Conservation (phyloP, 202 grass and related monocot genomes). For the Carex arenaria region DNA sequence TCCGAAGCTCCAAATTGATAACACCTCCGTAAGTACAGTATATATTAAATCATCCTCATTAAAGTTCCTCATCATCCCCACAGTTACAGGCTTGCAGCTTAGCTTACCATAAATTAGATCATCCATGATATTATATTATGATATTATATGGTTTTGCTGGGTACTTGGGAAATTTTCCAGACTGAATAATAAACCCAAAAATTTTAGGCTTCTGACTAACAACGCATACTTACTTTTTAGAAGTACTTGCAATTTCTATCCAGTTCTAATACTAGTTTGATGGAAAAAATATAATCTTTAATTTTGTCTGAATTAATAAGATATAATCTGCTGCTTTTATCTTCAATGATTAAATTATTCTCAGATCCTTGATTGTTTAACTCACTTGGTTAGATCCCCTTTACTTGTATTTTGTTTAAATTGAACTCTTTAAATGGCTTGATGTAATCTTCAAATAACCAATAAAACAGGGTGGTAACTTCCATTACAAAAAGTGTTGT, state of each 20-base stretch:
- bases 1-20: constrained; percentile 43
- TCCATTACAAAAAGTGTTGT: background rate
- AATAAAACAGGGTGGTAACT: background rate
- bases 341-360: too few species aligned
- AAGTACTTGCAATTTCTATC: background rate
- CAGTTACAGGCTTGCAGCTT: background rate
- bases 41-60: constrained; percentile 49
- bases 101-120: constrained; percentile 31
- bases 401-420: background rate
- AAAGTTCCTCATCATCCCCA: constrained; percentile 30
- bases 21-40: constrained; percentile 60
- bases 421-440: background rate
- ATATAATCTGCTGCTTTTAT: too few species aligned
- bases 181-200: constrained; percentile 19
- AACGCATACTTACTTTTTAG: background rate
- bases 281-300: background rate
- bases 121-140: constrained; percentile 33
- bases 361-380: background rate
- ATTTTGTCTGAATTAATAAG: background rate
- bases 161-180: constrained; percentile 11
- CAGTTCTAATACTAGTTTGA: background rate
- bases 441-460: background rate
- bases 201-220: background rate
- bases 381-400: background rate
- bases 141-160: constrained; percentile 28